Conservation (phyloP, 202 grass and related monocot species). For the Zizania palustris region DNA sequence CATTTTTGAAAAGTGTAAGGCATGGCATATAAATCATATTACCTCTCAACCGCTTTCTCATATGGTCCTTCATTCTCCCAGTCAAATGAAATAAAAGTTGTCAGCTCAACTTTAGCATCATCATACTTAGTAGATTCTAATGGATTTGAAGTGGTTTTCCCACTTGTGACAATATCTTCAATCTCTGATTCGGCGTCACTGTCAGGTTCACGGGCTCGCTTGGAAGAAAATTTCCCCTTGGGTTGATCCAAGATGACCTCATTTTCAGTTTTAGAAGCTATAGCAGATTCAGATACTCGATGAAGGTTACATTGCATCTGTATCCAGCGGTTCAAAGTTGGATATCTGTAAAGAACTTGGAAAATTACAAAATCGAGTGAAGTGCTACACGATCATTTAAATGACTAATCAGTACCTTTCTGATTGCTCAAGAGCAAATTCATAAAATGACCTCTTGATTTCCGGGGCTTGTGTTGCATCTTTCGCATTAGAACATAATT, state of each 20-base stretch:
- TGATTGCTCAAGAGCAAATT: conserved; percentile 96
- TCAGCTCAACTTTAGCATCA: conserved; percentile 59
- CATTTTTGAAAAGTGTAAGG: conserved; percentile 25
- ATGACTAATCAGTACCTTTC: conserved; percentile 68
- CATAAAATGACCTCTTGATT: conserved; percentile 83
- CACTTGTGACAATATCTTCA: conserved; percentile 49
- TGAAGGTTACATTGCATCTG: conserved; percentile 99
- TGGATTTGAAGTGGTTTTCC: conserved; percentile 55
- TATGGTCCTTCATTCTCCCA: conserved; percentile 93
- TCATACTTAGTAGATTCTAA: conserved; percentile 59
- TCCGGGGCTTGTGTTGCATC: conserved; percentile 60
- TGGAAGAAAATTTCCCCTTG: conserved; percentile 65
- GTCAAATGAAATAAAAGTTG: conserved; percentile 82
- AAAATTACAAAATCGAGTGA: conserved; percentile 34
- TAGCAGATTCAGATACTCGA: conserved; percentile 71
- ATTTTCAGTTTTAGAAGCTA: conserved; percentile 55
- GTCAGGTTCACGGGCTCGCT: conserved; percentile 76
- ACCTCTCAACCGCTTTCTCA: conserved; percentile 93
- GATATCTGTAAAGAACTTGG: conserved; percentile 64
- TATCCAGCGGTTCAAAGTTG: conserved; percentile 96
- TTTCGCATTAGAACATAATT: conserved; percentile 60
- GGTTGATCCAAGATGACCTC: conserved; percentile 51
- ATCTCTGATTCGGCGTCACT: conserved; percentile 73
- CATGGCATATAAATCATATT: conserved; percentile 20
- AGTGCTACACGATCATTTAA: conserved; percentile 31